Conservation (phyloP, 2,329 filamentous ascomycete species). For the Ascochyta pisi region DNA sequence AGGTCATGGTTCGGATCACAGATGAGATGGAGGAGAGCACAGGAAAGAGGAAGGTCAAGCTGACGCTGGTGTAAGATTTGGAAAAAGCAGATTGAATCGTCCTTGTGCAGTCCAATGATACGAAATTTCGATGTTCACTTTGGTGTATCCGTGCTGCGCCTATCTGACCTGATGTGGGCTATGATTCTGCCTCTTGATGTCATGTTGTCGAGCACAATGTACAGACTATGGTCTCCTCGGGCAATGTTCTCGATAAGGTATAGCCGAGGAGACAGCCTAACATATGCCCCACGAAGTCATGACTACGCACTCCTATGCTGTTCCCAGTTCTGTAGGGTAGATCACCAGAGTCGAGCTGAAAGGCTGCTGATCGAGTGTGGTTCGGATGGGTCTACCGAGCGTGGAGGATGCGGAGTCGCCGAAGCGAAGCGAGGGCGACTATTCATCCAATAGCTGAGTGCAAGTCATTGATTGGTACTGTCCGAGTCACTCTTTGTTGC, state of each 20-base stretch:
- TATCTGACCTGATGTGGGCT: background rate
- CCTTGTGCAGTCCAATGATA: background rate
- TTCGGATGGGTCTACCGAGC: background rate
- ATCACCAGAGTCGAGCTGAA: background rate
- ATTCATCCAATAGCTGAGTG: background rate
- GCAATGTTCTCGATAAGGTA: background rate
- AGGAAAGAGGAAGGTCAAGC: slow-evolving; percentile 90
- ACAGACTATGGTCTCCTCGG: background rate
- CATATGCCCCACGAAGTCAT: background rate
- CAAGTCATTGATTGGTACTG: background rate
- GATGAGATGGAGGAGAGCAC: slow-evolving; percentile 94
- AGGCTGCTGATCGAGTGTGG: background rate
- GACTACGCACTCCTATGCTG: background rate
- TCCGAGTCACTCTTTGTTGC: background rate
- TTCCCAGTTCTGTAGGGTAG: background rate
- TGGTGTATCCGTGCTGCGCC: background rate
- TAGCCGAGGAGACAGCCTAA: background rate
- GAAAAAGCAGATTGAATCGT: background rate
- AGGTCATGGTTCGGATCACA: slow-evolving; percentile 85
- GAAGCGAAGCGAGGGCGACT: slow-evolving; percentile 3
- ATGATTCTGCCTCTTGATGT: background rate
- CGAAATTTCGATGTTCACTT: background rate
- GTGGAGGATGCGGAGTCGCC: background rate
- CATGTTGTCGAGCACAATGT: background rate
- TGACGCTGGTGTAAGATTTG: slow-evolving; percentile 59